Evolutionary conservation across 164 flowering plant species (phyloP).

Genomic region (Magnolia sinica): DNA sequence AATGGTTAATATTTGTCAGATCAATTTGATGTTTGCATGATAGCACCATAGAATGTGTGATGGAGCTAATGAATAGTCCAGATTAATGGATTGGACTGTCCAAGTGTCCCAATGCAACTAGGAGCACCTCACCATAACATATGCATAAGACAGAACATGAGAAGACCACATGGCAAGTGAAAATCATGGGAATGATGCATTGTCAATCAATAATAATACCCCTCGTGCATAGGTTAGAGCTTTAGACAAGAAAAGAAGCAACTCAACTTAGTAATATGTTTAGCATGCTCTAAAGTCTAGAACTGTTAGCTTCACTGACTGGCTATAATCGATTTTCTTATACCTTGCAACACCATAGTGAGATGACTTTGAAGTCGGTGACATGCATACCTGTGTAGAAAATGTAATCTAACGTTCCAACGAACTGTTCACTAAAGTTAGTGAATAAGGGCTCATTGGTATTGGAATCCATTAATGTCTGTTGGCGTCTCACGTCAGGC

Average conservation of each 20-base stretch:
- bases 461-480: constrained; percentile 10
- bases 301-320: not conserved
- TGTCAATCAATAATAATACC: too few relatives aligned
- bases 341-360: not conserved
- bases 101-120: not conserved
- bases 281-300: not conserved
- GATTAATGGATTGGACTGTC: too few relatives aligned
- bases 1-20: too few relatives aligned
- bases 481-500: constrained; percentile 4
- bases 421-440: constrained; percentile 8
- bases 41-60: too few relatives aligned
- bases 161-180: not conserved
- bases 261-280: not conserved
- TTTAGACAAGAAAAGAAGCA: not conserved
- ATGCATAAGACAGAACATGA: not conserved
- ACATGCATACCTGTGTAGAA: constrained; percentile 39
- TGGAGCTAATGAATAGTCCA: too few relatives aligned
- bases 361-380: not conserved
- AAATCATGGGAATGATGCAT: not conserved
- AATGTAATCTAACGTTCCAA: constrained; percentile 42
- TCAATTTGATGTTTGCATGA: too few relatives aligned
- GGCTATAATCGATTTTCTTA: not conserved
- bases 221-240: not conserved
- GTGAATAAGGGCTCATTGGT: constrained; percentile 40
- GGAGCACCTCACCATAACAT: not conserved